phyloP scores from a whole-genome alignment of 192 early-diverging fungal species.

The Entophlyctis luteolus region DNA sequence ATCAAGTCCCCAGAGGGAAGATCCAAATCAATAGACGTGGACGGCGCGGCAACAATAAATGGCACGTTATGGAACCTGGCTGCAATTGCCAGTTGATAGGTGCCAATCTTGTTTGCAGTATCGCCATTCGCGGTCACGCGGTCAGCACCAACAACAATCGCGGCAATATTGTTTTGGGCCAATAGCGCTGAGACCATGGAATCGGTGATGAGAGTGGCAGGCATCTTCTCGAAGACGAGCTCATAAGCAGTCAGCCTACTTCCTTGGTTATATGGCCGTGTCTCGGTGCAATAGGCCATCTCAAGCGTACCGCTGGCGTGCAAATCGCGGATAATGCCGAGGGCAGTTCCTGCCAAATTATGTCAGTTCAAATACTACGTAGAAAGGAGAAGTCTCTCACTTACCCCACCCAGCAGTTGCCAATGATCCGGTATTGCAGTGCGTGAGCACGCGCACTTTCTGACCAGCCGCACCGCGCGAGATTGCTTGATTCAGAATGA shows the following conservation, averaged over 20 bases:
- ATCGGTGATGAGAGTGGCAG: slow-evolving; percentile 86
- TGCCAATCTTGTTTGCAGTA: slow-evolving; percentile 98
- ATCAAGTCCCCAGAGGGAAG: slow-evolving; percentile 69
- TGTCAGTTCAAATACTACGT: slow-evolving; percentile 40
- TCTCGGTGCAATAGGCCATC: slow-evolving; percentile 92
- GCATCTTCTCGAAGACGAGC: slow-evolving; percentile 87
- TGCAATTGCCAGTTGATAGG: slow-evolving; percentile 93
- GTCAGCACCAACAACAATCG: slow-evolving; percentile 94
- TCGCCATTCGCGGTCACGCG: slow-evolving; percentile 95
- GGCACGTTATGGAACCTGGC: slow-evolving; percentile 76
- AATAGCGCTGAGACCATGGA: slow-evolving; percentile 86
- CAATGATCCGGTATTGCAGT: slow-evolving; percentile 87
- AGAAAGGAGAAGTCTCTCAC: slow-evolving; percentile 6
- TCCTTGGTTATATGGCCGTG: slow-evolving; percentile 97
- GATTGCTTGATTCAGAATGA: slow-evolving; percentile 42
- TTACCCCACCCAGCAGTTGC: slow-evolving; percentile 65
- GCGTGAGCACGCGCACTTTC: slow-evolving; percentile 71
- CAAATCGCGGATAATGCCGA: slow-evolving; percentile 87
- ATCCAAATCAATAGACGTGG: slow-evolving; percentile 82
- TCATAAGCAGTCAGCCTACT: slow-evolving; percentile 92
- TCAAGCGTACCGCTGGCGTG: slow-evolving; percentile 51
- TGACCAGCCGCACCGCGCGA: background rate
- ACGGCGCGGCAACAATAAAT: slow-evolving; percentile 96
- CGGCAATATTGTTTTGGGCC: slow-evolving; percentile 57
- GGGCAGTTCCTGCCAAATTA: slow-evolving; percentile 93